Conservation (phyloP, 352 stramenopile genomes). For the Elongisporangium undulatum region DNA sequence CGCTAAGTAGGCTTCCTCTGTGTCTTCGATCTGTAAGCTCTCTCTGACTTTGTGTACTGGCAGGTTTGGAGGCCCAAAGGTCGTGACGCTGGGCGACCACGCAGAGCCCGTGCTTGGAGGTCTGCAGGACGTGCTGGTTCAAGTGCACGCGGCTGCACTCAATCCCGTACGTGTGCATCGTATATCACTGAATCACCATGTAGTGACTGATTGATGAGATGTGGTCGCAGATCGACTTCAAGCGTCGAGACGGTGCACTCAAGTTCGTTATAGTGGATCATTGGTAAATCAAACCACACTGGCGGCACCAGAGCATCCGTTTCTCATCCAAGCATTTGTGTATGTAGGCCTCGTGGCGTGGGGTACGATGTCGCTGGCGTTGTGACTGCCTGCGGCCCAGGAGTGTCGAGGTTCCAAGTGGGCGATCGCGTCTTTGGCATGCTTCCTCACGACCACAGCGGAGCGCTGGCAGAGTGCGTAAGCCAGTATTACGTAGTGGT, state of each 20-base stretch:
- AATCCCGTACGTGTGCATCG: conserved; percentile 23
- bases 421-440: conserved; percentile 42
- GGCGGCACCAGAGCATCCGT: background rate
- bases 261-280: conserved; percentile 29
- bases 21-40: background rate
- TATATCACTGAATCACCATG: background rate
- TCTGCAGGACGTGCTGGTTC: conserved; percentile 27
- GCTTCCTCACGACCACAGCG: conserved; percentile 34
- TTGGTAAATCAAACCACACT: conserved; percentile 1
- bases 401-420: conserved; percentile 34
- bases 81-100: conserved; percentile 31
- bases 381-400: conserved; percentile 24
- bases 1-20: conserved; percentile 31
- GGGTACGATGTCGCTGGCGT: conserved; percentile 45
- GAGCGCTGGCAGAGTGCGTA: conserved; percentile 37
- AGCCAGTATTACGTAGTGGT: background rate
- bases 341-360: conserved; percentile 29
- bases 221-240: conserved; percentile 39
- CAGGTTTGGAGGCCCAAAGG: conserved; percentile 29
- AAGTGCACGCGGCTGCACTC: conserved; percentile 32
- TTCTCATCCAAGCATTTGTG: background rate
- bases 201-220: background rate
- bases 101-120: conserved; percentile 22
- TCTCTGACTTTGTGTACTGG: background rate
- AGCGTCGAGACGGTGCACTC: conserved; percentile 35